Evolutionary conservation across 2,329 filamentous ascomycete genomes (phyloP).

Genomic region (Beauveria sp.): DNA sequence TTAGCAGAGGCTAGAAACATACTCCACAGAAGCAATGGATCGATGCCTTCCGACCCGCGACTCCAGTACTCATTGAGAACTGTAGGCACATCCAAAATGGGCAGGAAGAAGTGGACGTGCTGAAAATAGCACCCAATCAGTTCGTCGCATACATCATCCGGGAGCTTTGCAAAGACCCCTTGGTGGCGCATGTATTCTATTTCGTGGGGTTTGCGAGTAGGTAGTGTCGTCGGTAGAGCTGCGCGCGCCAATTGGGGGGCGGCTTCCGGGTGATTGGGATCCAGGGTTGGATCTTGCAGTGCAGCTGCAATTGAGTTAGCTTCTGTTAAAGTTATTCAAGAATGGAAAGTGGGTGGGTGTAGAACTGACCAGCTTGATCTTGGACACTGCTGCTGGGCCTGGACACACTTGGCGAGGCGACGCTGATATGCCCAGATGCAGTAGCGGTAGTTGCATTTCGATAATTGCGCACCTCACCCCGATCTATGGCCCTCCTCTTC

Average conservation of each 20-base stretch:
- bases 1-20: neutral
- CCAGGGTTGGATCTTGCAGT: neutral
- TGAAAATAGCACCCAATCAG: conserved; percentile 3
- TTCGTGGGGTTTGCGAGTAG: neutral
- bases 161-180: neutral
- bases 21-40: neutral
- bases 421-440: neutral
- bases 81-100: conserved; percentile 1
- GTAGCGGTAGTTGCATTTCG: neutral
- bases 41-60: neutral
- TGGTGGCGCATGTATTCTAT: conserved; percentile 6
- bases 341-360: neutral
- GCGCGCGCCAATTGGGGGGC: neutral
- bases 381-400: neutral
- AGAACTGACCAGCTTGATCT: neutral
- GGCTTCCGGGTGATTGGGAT: neutral
- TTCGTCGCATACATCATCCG: neutral
- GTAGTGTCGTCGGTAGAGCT: neutral
- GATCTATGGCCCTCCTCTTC: neutral
- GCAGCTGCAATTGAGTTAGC: neutral
- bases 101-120: conserved; percentile 8
- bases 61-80: conserved; percentile 3
- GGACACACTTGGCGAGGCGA: neutral
- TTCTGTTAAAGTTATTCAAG: neutral
- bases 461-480: neutral